phyloP scores from a whole-genome alignment of 805 yeast species.

The Vanderwaltozyma tropicalis region DNA sequence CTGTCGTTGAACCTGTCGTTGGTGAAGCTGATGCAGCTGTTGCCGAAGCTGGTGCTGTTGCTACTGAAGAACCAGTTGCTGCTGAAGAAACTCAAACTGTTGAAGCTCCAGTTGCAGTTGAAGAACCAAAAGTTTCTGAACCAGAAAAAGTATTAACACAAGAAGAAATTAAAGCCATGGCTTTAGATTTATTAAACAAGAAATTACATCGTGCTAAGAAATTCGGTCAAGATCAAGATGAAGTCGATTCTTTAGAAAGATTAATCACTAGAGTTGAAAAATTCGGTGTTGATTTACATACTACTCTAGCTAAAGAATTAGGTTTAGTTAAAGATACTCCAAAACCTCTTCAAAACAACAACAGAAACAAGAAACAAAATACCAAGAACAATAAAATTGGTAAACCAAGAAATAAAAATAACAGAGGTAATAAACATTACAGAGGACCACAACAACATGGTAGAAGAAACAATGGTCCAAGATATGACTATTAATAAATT shows the following conservation, averaged over 20 bases:
- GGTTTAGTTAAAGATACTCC: slow-evolving; percentile 36
- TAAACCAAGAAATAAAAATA: slow-evolving; percentile 4
- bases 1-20: no score
- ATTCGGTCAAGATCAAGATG: slow-evolving; percentile 58
- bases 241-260: slow-evolving; percentile 55
- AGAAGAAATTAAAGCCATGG: slow-evolving; percentile 61
- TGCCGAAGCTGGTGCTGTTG: neutral
- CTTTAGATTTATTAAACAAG: slow-evolving; percentile 54
- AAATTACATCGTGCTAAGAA: slow-evolving; percentile 66
- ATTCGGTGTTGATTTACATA: slow-evolving; percentile 67
- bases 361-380: slow-evolving; percentile 3
- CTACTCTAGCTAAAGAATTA: slow-evolving; percentile 56
- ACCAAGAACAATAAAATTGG: slow-evolving; percentile 3
- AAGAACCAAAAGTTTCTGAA: slow-evolving; percentile 4
- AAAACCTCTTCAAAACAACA: slow-evolving; percentile 4
- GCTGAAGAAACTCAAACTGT: slow-evolving; percentile 3
- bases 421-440: neutral
- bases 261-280: slow-evolving; percentile 44
- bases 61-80: slow-evolving; percentile 1
- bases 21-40: slow-evolving; percentile 3
- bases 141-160: slow-evolving; percentile 36
- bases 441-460: neutral
- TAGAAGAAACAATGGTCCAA: slow-evolving; percentile 2
- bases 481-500: neutral
- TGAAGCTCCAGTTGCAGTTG: slow-evolving; percentile 2